These are phyloP conservation scores for Cydonia oblonga DNA, from an alignment of 331 rosid genomes.

Conservation along the genomic window DNA sequence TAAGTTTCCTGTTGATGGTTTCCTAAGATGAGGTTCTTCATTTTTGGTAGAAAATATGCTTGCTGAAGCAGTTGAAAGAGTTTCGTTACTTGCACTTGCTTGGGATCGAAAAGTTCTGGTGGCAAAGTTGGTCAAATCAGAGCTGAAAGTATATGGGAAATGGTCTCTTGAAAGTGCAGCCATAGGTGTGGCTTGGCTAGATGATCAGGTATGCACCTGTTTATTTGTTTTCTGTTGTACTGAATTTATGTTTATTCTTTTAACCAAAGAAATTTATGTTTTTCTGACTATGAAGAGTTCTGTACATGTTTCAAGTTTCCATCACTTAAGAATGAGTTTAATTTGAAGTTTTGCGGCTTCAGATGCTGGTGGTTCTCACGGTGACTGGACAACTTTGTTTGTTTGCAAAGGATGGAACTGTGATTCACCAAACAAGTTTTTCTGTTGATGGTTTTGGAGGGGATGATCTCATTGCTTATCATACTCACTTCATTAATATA, in stretches of 20 bases:
- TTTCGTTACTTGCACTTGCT: conserved; percentile 90
- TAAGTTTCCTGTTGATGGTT: conserved; percentile 13
- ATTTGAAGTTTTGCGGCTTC: conserved; percentile 25
- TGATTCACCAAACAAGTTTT: conserved; percentile 84
- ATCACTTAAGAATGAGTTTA: conserved; percentile 4
- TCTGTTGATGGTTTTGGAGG: conserved; percentile 53
- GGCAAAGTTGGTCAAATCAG: conserved; percentile 78
- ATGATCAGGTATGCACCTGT: conserved; percentile 61
- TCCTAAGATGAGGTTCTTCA: conserved; percentile 22
- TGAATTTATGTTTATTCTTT: background rate
- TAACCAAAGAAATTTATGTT: background rate
- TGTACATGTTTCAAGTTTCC: background rate
- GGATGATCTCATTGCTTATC: conserved; percentile 79
- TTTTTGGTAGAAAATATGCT: conserved; percentile 37
- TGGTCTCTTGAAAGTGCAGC: conserved; percentile 94
- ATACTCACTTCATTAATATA: conserved; percentile 63
- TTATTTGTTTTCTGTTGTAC: background rate
- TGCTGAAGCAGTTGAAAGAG: conserved; percentile 55
- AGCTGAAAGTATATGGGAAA: conserved; percentile 62
- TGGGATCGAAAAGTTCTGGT: conserved; percentile 94
- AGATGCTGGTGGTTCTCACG: conserved; percentile 88
- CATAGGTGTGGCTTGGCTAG: conserved; percentile 88
- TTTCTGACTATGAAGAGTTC: background rate
- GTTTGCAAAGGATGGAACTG: conserved; percentile 79
- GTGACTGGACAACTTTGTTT: conserved; percentile 67